These are phyloP conservation scores for Mediolabrus comicus DNA, from an alignment of 108 stramenopile species.

Conservation along the genomic window DNA sequence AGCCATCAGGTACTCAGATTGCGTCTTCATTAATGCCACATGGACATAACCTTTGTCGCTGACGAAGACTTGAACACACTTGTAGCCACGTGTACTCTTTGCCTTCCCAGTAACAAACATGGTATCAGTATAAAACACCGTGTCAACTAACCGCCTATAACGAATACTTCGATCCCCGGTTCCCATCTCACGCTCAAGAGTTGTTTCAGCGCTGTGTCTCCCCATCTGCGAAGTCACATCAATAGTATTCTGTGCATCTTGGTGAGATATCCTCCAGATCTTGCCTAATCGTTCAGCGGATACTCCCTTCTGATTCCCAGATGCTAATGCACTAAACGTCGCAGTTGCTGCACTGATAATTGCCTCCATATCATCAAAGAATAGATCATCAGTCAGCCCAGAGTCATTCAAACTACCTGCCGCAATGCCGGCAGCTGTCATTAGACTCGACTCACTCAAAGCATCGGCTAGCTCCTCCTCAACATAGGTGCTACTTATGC, in stretches of 20 bases:
- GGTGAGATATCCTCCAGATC: constrained; percentile 26
- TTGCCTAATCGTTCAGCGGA: constrained; percentile 25
- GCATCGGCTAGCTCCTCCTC: not conserved
- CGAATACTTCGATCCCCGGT: constrained; percentile 32
- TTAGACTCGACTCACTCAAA: not conserved
- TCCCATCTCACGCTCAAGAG: constrained; percentile 18
- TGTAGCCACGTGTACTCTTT: constrained; percentile 21
- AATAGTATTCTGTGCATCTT: constrained; percentile 18
- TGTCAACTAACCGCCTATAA: constrained; percentile 12
- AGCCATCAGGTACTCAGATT: constrained; percentile 15
- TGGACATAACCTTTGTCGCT: constrained; percentile 31
- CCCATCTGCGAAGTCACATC: constrained; percentile 18
- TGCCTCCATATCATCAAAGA: not conserved
- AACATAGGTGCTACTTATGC: not conserved
- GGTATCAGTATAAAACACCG: constrained; percentile 38
- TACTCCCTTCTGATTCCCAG: constrained; percentile 13
- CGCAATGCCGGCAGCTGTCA: not conserved
- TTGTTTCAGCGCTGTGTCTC: not conserved
- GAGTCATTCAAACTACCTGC: not conserved
- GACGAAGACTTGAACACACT: constrained; percentile 21
- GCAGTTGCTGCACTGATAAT: not conserved
- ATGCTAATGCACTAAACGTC: constrained; percentile 1
- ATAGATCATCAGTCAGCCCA: not conserved
- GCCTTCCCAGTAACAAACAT: constrained; percentile 21
- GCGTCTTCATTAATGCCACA: constrained; percentile 13